phyloP scores from a whole-genome alignment of 2,329 filamentous ascomycete species.

The Emergomyces orientalis region DNA sequence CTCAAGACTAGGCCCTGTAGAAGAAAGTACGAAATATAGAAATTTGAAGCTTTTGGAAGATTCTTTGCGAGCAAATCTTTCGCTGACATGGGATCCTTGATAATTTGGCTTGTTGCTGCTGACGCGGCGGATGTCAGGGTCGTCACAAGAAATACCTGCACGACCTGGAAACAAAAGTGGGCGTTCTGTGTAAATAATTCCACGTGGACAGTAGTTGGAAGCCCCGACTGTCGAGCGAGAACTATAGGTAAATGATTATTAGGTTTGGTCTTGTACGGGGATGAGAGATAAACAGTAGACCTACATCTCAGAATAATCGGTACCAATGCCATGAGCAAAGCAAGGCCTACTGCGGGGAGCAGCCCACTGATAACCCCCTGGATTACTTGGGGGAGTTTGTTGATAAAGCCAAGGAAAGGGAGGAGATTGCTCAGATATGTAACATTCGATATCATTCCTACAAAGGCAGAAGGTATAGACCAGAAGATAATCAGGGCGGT shows the following conservation, averaged over 20 bases:
- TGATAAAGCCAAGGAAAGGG: conserved; percentile 64
- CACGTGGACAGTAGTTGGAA: conserved; percentile 67
- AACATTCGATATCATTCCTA: conserved; percentile 83
- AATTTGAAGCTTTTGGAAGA: conserved; percentile 80
- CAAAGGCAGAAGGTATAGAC: conserved; percentile 63
- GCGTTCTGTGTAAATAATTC: conserved; percentile 85
- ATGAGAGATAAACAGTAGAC: conserved; percentile 20
- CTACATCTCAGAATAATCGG: conserved; percentile 69
- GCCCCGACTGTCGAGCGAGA: conserved; percentile 68
- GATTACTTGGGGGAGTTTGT: conserved; percentile 58
- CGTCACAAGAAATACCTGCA: conserved; percentile 84
- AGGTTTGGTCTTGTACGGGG: conserved; percentile 12
- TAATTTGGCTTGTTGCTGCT: conserved; percentile 56
- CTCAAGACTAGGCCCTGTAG: conserved; percentile 78
- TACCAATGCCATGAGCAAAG: conserved; percentile 77
- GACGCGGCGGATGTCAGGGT: conserved; percentile 76
- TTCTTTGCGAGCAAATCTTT: conserved; percentile 61
- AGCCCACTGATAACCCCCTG: conserved; percentile 77
- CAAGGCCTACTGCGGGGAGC: conserved; percentile 67
- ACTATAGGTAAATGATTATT: conserved; percentile 36
- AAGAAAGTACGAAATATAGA: conserved; percentile 92
- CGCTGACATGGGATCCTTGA: conserved; percentile 53
- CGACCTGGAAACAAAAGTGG: conserved; percentile 64
- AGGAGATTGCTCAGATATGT: conserved; percentile 48
- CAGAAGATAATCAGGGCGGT: conserved; percentile 78